Percentiles rank a stretch among this genome's conserved stretches.
These are phyloP conservation scores for Tanacetum coccineum DNA, from an alignment of 129 eudicot species.

Conservation along the genomic window DNA sequence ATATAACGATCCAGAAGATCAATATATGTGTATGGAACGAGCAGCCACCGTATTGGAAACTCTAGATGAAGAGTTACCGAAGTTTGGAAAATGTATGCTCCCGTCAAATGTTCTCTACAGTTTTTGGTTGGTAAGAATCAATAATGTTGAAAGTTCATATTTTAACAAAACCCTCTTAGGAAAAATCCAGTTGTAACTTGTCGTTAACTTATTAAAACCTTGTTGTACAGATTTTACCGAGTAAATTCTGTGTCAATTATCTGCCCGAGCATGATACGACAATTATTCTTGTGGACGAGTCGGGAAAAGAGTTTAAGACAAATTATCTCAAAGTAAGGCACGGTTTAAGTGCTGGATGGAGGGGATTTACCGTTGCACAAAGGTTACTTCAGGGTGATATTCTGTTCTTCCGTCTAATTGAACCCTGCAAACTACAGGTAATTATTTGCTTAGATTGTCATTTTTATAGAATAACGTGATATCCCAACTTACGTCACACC, in stretches of 20 bases:
- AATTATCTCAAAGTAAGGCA: constrained; percentile 51
- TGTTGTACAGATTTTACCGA: constrained; percentile 54
- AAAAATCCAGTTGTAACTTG: background rate
- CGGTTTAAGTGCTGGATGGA: constrained; percentile 96
- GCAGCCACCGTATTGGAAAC: constrained; percentile 49
- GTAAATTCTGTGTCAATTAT: constrained; percentile 51
- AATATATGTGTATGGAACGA: constrained; percentile 53
- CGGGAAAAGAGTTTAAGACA: constrained; percentile 56
- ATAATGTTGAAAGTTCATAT: constrained; percentile 12
- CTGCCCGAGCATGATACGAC: constrained; percentile 65
- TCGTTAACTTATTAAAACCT: constrained; percentile 7
- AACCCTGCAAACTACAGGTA: constrained; percentile 78
- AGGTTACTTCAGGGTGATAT: constrained; percentile 70
- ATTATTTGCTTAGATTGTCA: background rate
- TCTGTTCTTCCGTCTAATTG: constrained; percentile 58
- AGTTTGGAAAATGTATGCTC: constrained; percentile 70
- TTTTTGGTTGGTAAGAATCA: constrained; percentile 80
- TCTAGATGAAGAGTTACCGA: constrained; percentile 46
- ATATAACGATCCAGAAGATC: constrained; percentile 57
- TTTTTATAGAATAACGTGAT: background rate
- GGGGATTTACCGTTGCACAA: constrained; percentile 70
- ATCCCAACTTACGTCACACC: background rate
- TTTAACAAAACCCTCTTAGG: background rate
- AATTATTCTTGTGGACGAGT: constrained; percentile 57
- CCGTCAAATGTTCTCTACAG: constrained; percentile 75